These are phyloP conservation scores for Prunus salicina DNA, from an alignment of 306 rosid species.

Conservation along the genomic window DNA sequence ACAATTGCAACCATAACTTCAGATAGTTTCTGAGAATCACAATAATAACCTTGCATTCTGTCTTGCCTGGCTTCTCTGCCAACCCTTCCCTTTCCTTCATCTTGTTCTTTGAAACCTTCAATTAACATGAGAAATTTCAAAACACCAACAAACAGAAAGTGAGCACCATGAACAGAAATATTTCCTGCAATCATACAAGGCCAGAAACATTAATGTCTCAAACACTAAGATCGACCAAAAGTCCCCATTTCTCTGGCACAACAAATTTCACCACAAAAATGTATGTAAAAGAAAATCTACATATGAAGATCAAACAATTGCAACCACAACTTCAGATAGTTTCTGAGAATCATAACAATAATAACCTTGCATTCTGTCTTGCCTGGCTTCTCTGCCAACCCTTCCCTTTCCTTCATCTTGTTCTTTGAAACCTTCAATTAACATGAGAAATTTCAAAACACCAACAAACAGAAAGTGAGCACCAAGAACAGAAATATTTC, in stretches of 20 bases:
- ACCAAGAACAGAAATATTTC: background rate
- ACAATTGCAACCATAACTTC: too few species aligned
- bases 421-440: constrained; percentile 40
- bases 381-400: background rate
- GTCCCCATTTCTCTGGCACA: too few species aligned
- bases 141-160: constrained; percentile 25
- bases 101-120: constrained; percentile 37
- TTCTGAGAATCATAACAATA: constrained; percentile 22
- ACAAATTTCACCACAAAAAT: too few species aligned
- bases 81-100: too few species aligned
- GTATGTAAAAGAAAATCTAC: background rate
- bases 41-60: constrained; percentile 83
- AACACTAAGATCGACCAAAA: background rate
- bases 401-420: too few species aligned
- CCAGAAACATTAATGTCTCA: background rate
- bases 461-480: constrained; percentile 26
- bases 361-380: constrained; percentile 84
- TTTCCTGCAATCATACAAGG: background rate
- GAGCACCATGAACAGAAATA: constrained; percentile 8
- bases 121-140: constrained; percentile 17
- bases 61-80: constrained; percentile 17
- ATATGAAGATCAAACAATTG: background rate
- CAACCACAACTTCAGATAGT: background rate
- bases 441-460: constrained; percentile 20
- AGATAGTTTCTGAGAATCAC: background rate